Conservation (phyloP, 306 rosid genomes). For the Urtica urens region DNA sequence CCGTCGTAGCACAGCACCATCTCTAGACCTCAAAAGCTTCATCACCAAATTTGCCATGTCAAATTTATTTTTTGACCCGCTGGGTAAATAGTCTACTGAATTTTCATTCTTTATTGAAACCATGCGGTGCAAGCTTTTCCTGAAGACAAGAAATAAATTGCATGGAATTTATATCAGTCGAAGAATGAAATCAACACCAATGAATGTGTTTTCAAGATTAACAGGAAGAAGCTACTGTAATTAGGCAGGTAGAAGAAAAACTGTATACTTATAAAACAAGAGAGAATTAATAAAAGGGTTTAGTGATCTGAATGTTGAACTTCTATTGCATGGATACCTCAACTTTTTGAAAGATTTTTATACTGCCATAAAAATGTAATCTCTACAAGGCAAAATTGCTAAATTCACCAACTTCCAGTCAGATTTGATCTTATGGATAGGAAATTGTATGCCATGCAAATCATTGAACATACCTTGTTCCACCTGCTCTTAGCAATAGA, state of each 20-base stretch:
- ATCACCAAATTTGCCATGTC: constrained; percentile 59
- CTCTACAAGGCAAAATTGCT: too few species aligned
- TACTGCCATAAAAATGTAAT: too few species aligned
- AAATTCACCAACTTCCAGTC: too few species aligned
- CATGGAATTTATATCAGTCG: constrained; percentile 15
- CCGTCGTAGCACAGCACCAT: constrained; percentile 80
- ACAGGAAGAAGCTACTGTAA: background rate
- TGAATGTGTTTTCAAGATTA: too few species aligned
- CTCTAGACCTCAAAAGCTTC: constrained; percentile 68
- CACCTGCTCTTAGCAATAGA: constrained; percentile 73
- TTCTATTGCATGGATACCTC: background rate
- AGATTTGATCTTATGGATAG: too few species aligned
- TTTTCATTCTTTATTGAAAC: constrained; percentile 31
- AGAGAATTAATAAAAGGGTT: background rate
- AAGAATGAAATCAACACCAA: too few species aligned
- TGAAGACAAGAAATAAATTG: constrained; percentile 24
- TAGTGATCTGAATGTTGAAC: background rate
- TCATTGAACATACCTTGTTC: constrained; percentile 47
- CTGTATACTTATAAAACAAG: too few species aligned
- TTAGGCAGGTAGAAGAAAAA: too few species aligned
- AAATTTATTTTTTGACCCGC: constrained; percentile 24
- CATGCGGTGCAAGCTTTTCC: constrained; percentile 60
- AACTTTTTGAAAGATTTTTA: too few species aligned
- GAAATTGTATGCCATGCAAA: too few species aligned
- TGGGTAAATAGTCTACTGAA: constrained; percentile 23